Base-by-base conservation (phyloP, 805 yeast genomes). In the Ogataea zsoltii region DNA sequence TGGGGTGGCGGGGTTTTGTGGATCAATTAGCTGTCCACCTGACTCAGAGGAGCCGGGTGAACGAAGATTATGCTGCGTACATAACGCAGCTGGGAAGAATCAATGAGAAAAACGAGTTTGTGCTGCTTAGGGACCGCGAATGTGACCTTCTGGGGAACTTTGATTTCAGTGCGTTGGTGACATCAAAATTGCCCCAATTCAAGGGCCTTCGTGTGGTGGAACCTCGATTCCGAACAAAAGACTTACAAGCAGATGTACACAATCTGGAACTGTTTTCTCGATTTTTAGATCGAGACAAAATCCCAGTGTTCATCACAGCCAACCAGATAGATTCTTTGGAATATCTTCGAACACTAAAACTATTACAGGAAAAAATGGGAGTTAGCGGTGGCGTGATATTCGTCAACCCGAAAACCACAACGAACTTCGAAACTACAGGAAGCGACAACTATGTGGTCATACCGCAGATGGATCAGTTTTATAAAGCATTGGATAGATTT, bases 251-350 rank as follows among this genome's bases (percentile, higher is more conserved):
- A 12, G 31, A 28, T n/a, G 11, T 13, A 28, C 14, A 28, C 13
- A 28, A 28, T 13, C 6, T 28, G 31, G 11, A n/a, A 6, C 4
- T 13, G 13, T 28, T 28, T 28, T 7, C 13, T 12, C 31, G 13
- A 6, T n/a, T 6, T 7, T 13, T 28, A 4, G 14, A 28, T 11
- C 31, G n/a, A 13, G 23, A 7, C 33, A 40, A 17, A 13, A 49
- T 42, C 23, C 53, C 55, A 17, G 38, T 62, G 18, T 41, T 61
- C 4, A 11, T 62, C 14, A 60, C 65, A 1, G 51, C 37, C 25
- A 62, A 60, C 28, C 45, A 50, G 33, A 51, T 51, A 7, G 50
- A 58, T 1, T 61, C 65, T 0, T 37, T 58, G 23, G 64, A 60
- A 23, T 60, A 58, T 41, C 55, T 51, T 17, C 32, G 62, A 25